Conservation (phyloP, 306 rosid species). For the Betula pendula region DNA sequence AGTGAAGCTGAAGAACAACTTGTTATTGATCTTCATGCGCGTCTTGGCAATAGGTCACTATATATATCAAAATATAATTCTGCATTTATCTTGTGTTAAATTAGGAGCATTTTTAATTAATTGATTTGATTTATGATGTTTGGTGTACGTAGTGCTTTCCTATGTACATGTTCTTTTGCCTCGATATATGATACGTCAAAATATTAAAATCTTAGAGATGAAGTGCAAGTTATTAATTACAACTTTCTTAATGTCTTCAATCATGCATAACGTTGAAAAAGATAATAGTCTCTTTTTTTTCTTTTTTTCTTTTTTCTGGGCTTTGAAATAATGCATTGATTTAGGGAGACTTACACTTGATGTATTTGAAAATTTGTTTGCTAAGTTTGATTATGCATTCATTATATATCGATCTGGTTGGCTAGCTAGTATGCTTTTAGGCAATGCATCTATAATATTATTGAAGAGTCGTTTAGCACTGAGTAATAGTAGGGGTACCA, state of each 20-base stretch:
- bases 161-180: too few species aligned
- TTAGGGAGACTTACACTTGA: too few species aligned
- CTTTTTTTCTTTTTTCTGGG: not conserved
- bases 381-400: too few species aligned
- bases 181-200: not conserved
- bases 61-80: not conserved
- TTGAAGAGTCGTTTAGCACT: too few species aligned
- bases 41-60: slow-evolving; percentile 77
- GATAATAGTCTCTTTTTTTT: not conserved
- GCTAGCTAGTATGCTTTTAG: too few species aligned
- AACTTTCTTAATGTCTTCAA: slow-evolving; percentile 25
- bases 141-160: too few species aligned
- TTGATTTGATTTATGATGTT: not conserved
- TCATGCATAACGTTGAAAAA: slow-evolving; percentile 24
- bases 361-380: too few species aligned
- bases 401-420: too few species aligned
- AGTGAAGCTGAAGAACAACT: slow-evolving; percentile 72
- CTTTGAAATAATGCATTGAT: not conserved
- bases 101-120: not conserved
- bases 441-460: too few species aligned
- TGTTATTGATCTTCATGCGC: slow-evolving; percentile 89
- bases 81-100: slow-evolving; percentile 23
- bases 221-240: slow-evolving; percentile 23
- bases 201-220: not conserved
- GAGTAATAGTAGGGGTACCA: too few species aligned